These are phyloP conservation scores for Ceratobasidium sp. DNA, from an alignment of 1,284 basidiomycete species.

Conservation along the genomic window DNA sequence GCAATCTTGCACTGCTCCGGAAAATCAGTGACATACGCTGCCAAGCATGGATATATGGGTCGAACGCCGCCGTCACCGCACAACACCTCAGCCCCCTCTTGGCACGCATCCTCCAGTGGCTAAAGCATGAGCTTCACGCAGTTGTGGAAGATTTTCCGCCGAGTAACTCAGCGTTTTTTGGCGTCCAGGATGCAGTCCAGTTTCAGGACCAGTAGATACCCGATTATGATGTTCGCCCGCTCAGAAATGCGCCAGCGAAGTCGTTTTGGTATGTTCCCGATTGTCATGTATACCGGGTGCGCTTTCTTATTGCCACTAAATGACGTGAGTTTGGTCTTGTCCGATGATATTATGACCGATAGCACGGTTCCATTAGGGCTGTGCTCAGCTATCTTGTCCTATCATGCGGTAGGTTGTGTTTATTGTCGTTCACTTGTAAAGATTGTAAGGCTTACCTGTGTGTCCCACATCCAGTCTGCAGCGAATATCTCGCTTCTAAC, in stretches of 20 bases:
- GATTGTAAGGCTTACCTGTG: constrained; percentile 28
- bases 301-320: constrained; percentile 46
- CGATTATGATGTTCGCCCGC: constrained; percentile 41
- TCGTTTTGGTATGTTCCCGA: constrained; percentile 47
- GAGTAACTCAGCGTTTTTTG: background rate
- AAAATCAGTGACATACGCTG: too few species aligned
- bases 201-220: constrained; percentile 40
- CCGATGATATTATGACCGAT: constrained; percentile 38
- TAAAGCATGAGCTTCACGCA: constrained; percentile 44
- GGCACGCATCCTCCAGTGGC: constrained; percentile 24
- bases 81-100: constrained; percentile 21
- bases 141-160: constrained; percentile 39
- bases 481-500: constrained; percentile 33
- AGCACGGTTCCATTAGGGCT: constrained; percentile 31
- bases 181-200: constrained; percentile 20
- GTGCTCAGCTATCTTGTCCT: background rate
- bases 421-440: background rate
- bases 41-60: constrained; percentile 38
- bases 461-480: constrained; percentile 39
- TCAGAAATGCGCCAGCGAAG: constrained; percentile 25
- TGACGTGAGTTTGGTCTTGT: constrained; percentile 45
- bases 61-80: constrained; percentile 40
- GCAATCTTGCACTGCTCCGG: constrained; percentile 49
- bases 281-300: constrained; percentile 48
- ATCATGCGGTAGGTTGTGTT: background rate